Base-by-base conservation (phyloP, 768 basidiomycete species). In the Cyclocybe cylindracea region DNA sequence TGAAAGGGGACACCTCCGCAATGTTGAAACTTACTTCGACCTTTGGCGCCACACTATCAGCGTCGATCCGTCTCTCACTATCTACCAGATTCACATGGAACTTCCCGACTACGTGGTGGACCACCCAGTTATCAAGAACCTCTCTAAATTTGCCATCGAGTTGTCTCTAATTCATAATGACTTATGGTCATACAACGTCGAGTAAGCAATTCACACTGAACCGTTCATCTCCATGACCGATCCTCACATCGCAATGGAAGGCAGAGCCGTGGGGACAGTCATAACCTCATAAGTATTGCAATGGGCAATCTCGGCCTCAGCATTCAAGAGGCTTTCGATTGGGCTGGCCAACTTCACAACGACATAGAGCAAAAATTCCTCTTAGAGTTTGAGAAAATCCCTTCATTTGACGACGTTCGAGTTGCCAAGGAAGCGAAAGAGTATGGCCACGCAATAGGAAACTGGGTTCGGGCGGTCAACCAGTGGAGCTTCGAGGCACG, bases 401-500 rank as follows among this genome's bases (percentile, higher is more conserved):
- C 78, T 1, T 66, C 66, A 2, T 82, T 70, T 60, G 56, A 79
- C 19, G 79, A 84, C 55, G 51, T 53, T 0, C 66, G 74, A 29
- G 72, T 83, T 4, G 57, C 56, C 39, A 52, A 46, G 1, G n/a
- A n/a, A n/a, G n/a, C n/a, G n/a, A 16, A 44, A 36, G 37, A 18
- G 7, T 84, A 82, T 49, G 63, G 77, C 24, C 64, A 72, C 45
- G 79, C 78, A 0, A 61, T 83, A 40, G 81, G 74, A 39, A 72
- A 78, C 44, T 84, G 80, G 79, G 72, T 81, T 0, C 67, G 77
- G 6, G 79, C 72, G 1, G 74, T 73, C 52, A 68, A 79, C 13
- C 66, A 61, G 7, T 84, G 83, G 83, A 76, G 72, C 49, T 83
- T 81, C 46, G 76, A 79, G 58, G 70, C 70, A 6, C 61, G 66